Percentiles rank a stretch among this genome's conserved stretches.
Evolutionary conservation across 2,329 filamentous ascomycete genomes (phyloP).

Genomic region (Ramularia endophylla): DNA sequence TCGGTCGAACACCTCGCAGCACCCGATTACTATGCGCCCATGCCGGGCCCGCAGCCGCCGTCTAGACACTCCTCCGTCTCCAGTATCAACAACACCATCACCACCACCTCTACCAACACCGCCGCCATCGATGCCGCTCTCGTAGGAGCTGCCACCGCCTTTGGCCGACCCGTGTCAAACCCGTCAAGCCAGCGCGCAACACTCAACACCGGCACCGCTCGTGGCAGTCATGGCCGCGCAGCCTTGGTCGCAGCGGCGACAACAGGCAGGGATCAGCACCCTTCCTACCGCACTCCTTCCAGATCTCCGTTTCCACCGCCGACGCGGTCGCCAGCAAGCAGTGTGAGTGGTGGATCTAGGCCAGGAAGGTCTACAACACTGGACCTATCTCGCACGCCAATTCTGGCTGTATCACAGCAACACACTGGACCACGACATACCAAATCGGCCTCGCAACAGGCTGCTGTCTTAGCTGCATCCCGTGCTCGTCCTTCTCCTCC

Average conservation of each 20-base stretch:
- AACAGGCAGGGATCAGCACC: background rate
- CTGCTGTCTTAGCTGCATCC: conserved; percentile 25
- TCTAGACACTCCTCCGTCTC: conserved; percentile 21
- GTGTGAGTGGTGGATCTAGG: conserved; percentile 4
- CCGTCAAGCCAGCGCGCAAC: conserved; percentile 10
- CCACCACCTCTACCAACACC: too few species aligned
- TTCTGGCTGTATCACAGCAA: conserved; percentile 7
- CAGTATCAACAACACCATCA: conserved; percentile 17
- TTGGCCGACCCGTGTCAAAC: conserved; percentile 35
- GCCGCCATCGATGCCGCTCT: conserved; percentile 38
- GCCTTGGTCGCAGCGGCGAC: background rate
- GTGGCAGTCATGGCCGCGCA: background rate
- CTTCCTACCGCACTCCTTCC: background rate
- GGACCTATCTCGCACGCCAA: conserved; percentile 6
- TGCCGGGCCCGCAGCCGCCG: conserved; percentile 16
- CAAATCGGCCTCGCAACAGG: conserved; percentile 24
- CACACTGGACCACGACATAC: conserved; percentile 4
- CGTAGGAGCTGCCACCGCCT: conserved; percentile 44
- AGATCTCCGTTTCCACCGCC: conserved; percentile 11
- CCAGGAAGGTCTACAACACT: conserved; percentile 5
- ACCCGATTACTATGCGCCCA: conserved; percentile 13
- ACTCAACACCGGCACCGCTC: conserved; percentile 7
- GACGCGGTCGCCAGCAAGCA: conserved; percentile 6
- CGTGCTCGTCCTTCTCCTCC: conserved; percentile 14
- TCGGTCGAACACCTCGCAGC: conserved; percentile 1